Conservation (phyloP, 2,329 filamentous ascomycete genomes). For the Aureobasidium musti region DNA sequence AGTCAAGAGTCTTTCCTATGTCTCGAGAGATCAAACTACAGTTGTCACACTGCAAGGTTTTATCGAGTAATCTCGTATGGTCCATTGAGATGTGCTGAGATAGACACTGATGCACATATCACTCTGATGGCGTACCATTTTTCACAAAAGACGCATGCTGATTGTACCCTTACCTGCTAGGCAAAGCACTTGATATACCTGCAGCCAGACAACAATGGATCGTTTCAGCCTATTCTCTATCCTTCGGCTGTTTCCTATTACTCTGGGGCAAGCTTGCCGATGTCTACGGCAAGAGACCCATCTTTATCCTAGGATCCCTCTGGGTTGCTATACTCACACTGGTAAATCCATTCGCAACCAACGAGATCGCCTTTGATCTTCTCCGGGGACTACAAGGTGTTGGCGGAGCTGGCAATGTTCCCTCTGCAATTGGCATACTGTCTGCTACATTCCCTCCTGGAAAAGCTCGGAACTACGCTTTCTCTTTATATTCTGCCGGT, state of each 20-base stretch:
- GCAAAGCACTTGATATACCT: conserved; percentile 39
- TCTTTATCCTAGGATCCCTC: conserved; percentile 65
- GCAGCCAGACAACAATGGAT: conserved; percentile 55
- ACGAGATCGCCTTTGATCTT: conserved; percentile 68
- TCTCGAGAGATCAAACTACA: too few relatives aligned
- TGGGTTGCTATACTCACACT: conserved; percentile 63
- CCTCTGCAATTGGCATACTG: conserved; percentile 69
- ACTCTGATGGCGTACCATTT: too few relatives aligned
- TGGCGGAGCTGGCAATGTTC: conserved; percentile 69
- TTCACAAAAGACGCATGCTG: too few relatives aligned
- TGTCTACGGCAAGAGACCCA: conserved; percentile 65
- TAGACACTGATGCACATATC: too few relatives aligned
- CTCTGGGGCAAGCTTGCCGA: conserved; percentile 69
- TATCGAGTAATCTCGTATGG: too few relatives aligned
- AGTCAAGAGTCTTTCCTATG: too few relatives aligned
- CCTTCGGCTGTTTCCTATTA: conserved; percentile 68
- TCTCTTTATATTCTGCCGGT: conserved; percentile 64
- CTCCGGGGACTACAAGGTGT: conserved; percentile 68
- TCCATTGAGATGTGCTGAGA: too few relatives aligned
- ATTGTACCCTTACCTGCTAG: too few relatives aligned
- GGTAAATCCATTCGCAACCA: conserved; percentile 63
- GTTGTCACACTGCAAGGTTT: too few relatives aligned
- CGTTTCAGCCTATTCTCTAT: conserved; percentile 64
- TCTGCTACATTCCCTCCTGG: conserved; percentile 67
- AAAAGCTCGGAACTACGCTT: conserved; percentile 70